Percentiles rank a stretch among this genome's conserved stretches.
These are phyloP conservation scores for Termitomyces sp. DNA, from an alignment of 768 basidiomycete species.

Conservation along the genomic window DNA sequence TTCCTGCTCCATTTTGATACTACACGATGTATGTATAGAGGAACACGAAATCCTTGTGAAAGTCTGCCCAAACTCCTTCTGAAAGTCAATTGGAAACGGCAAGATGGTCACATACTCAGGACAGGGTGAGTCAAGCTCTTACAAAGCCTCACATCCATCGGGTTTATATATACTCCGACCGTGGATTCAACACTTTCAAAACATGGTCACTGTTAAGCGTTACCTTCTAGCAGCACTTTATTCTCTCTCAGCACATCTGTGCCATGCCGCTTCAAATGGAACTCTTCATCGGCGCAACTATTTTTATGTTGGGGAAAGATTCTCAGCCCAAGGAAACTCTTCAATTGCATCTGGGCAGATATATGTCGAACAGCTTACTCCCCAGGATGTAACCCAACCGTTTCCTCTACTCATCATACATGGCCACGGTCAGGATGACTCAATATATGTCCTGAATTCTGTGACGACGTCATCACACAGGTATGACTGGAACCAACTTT, in stretches of 20 bases:
- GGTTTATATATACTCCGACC: background rate
- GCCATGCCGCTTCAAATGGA: conserved; percentile 9
- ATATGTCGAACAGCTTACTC: conserved; percentile 47
- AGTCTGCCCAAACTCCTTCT: background rate
- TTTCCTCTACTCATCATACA: conserved; percentile 43
- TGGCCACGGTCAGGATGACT: conserved; percentile 29
- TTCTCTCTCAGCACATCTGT: background rate
- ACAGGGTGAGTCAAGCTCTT: background rate
- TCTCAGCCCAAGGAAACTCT: conserved; percentile 27
- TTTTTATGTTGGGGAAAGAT: conserved; percentile 43
- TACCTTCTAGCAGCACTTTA: background rate
- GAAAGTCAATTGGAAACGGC: background rate
- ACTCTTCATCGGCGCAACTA: conserved; percentile 40
- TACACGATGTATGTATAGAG: background rate
- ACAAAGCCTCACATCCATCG: background rate
- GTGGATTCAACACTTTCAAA: background rate
- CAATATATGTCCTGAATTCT: background rate
- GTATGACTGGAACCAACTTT: conserved; percentile 48
- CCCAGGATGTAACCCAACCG: conserved; percentile 29
- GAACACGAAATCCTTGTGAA: background rate
- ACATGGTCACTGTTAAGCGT: background rate
- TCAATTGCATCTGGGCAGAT: conserved; percentile 38
- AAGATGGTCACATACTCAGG: background rate
- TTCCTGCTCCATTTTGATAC: background rate
- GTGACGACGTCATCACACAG: conserved; percentile 12